phyloP scores from a whole-genome alignment of 805 yeast species.

The Candida methanosorbosa region DNA sequence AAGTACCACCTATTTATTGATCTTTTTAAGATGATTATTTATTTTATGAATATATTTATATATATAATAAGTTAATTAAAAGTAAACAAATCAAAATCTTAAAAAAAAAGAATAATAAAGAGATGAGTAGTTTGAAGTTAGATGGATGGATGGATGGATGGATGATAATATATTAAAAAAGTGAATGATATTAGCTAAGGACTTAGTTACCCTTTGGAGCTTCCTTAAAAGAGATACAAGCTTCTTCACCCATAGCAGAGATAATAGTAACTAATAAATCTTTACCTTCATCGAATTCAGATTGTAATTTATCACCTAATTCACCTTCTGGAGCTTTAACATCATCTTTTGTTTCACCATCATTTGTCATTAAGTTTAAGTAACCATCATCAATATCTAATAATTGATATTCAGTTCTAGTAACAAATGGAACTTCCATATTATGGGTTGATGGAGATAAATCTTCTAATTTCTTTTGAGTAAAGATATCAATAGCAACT shows the following conservation, averaged over 20 bases:
- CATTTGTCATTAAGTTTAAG: constrained; percentile 93
- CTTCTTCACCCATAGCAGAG: constrained; percentile 99
- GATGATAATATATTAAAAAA: not conserved
- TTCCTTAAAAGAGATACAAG: constrained; percentile 97
- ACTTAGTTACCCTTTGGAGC: constrained; percentile 63
- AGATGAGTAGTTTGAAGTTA: not conserved
- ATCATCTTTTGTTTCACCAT: constrained; percentile 99
- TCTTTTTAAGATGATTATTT: not conserved
- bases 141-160: not conserved
- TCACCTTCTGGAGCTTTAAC: constrained; percentile 98
- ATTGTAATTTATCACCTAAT: constrained; percentile 85
- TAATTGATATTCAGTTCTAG: constrained; percentile 93
- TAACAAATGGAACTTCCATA: constrained; percentile 98
- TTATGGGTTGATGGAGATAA: constrained; percentile 99
- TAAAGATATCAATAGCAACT: constrained; percentile 98
- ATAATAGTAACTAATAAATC: constrained; percentile 94
- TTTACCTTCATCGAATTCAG: constrained; percentile 96
- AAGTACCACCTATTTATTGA: not conserved
- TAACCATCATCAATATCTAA: constrained; percentile 97
- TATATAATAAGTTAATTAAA: not conserved
- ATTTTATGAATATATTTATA: not conserved
- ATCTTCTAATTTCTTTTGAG: constrained; percentile 98
- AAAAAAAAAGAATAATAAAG: not conserved
- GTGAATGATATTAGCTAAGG: not conserved
- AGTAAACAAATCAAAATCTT: not conserved